A percentile compares a stretch with the other conserved stretches of the same genome.
Evolutionary conservation across 805 yeast genomes (phyloP).

Genomic region (Yarrowia sp.): DNA sequence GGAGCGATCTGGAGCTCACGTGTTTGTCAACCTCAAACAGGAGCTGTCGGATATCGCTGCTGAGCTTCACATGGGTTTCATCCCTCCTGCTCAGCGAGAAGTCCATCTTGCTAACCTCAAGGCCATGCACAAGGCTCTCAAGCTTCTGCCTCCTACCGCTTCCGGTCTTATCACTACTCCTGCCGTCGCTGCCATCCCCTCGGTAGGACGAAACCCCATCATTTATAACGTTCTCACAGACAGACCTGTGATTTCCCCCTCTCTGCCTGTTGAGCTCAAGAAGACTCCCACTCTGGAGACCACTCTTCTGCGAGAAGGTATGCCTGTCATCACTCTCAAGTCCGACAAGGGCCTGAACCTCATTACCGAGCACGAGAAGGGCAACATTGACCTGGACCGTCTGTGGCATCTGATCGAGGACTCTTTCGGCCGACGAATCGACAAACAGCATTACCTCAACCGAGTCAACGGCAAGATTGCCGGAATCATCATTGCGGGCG

Average conservation of each 20-base stretch:
- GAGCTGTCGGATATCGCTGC: constrained; percentile 57
- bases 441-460: constrained; percentile 67
- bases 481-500: constrained; percentile 84
- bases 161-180: constrained; percentile 92
- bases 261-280: constrained; percentile 73
- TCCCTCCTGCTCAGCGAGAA: constrained; percentile 56
- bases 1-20: constrained; percentile 81
- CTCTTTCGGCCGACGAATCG: constrained; percentile 76
- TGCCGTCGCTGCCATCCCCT: constrained; percentile 62
- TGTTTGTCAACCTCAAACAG: constrained; percentile 59
- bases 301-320: constrained; percentile 80
- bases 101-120: constrained; percentile 70
- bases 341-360: constrained; percentile 54
- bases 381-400: constrained; percentile 61
- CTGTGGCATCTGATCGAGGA: constrained; percentile 71
- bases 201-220: constrained; percentile 73
- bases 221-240: constrained; percentile 91
- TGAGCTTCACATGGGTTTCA: constrained; percentile 67
- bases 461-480: constrained; percentile 74
- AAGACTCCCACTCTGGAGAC: constrained; percentile 72
- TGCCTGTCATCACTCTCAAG: constrained; percentile 58
- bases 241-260: constrained; percentile 86
- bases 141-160: constrained; percentile 59
- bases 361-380: constrained; percentile 51
- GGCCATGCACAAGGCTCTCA: constrained; percentile 67